These are phyloP conservation scores for Myriangium duriaei DNA, from an alignment of 2,329 filamentous ascomycete genomes.

Conservation along the genomic window DNA sequence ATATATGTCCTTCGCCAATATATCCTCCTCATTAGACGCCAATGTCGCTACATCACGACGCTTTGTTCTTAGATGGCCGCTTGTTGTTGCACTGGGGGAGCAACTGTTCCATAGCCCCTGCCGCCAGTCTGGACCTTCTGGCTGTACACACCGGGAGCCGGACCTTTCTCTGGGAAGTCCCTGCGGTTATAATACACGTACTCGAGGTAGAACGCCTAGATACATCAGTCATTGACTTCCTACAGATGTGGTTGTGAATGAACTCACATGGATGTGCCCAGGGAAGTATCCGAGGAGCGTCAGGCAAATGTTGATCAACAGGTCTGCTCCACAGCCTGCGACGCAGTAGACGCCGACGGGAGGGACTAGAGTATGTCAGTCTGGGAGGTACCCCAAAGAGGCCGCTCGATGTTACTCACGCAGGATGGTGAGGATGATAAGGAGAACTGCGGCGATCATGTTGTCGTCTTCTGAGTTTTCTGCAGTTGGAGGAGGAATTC, in stretches of 20 bases:
- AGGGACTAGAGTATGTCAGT: too few relatives aligned
- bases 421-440: conserved; percentile 35
- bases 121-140: conserved; percentile 62
- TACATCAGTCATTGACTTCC: neutral
- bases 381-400: too few relatives aligned
- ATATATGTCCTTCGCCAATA: neutral
- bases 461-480: conserved; percentile 5
- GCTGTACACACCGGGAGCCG: conserved; percentile 59
- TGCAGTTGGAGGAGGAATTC: too few relatives aligned
- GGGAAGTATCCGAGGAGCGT: conserved; percentile 50
- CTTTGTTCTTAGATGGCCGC: too few relatives aligned
- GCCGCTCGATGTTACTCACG: conserved; percentile 19
- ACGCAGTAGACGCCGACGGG: conserved; percentile 36
- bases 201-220: conserved; percentile 66
- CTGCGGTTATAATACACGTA: conserved; percentile 71
- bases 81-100: conserved; percentile 21
- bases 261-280: conserved; percentile 46
- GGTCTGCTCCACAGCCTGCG: conserved; percentile 37
- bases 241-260: neutral
- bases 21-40: neutral
- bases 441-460: conserved; percentile 27
- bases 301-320: conserved; percentile 37
- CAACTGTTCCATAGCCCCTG: conserved; percentile 19
- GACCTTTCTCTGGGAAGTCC: conserved; percentile 49
- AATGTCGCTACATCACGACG: conserved; percentile 31